phyloP scores from a whole-genome alignment of 1,284 basidiomycete species.

The Moesziomyces sp. region DNA sequence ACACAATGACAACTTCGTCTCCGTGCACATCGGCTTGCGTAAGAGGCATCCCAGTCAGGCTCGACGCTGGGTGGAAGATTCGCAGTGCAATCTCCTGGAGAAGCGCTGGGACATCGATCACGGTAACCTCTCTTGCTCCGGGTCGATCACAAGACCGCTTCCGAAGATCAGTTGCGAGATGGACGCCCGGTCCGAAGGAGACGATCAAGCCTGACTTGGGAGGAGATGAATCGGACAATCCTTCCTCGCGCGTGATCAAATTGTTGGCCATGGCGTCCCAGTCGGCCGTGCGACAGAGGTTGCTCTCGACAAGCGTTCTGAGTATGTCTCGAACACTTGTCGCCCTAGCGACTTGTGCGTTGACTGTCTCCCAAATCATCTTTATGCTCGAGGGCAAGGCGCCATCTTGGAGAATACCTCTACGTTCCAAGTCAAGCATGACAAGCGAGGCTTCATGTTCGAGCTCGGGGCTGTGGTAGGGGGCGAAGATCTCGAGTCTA shows the following conservation, averaged over 20 bases:
- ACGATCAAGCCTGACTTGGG: slow-evolving; percentile 1
- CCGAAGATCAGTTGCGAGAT: slow-evolving; percentile 23
- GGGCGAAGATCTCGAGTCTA: slow-evolving; percentile 34
- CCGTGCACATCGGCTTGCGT: slow-evolving; percentile 18
- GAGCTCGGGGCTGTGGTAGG: slow-evolving; percentile 31
- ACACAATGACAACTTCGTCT: slow-evolving; percentile 45
- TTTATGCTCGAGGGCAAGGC: slow-evolving; percentile 10
- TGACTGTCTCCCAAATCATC: slow-evolving; percentile 28
- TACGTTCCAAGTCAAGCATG: slow-evolving; percentile 29
- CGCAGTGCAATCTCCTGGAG: slow-evolving; percentile 2
- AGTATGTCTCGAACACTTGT: neutral
- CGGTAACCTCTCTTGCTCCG: neutral
- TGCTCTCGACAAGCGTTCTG: slow-evolving; percentile 21
- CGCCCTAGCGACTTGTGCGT: slow-evolving; percentile 12
- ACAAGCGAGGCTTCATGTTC: slow-evolving; percentile 7
- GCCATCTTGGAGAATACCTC: slow-evolving; percentile 13
- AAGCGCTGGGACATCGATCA: slow-evolving; percentile 14
- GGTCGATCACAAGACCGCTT: slow-evolving; percentile 4
- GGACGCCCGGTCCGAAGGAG: slow-evolving; percentile 27
- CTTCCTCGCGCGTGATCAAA: slow-evolving; percentile 9
- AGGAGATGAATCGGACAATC: neutral
- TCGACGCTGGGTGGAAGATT: too few relatives aligned
- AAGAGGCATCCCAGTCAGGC: too few relatives aligned
- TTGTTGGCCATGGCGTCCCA: slow-evolving; percentile 34
- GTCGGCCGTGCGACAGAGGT: slow-evolving; percentile 26